Base-by-base conservation (phyloP, 2,329 filamentous ascomycete species). In the Ampelomyces quisqualis region DNA sequence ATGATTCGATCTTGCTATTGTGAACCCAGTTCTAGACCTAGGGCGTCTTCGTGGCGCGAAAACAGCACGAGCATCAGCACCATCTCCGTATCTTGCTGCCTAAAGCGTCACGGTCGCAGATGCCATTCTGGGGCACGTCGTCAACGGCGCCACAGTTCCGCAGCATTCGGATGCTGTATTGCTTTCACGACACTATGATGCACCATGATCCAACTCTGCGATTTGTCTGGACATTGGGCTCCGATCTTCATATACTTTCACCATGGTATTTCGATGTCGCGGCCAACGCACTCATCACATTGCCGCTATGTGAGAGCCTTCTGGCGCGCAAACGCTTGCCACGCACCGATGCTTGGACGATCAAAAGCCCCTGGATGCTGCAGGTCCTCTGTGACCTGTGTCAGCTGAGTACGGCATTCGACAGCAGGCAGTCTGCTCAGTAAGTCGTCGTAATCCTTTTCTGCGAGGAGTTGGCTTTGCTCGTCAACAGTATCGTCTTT, bases 91-190 rank as follows among this genome's bases (percentile, higher is more conserved):
- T 43, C 46, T 57, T 34, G 41, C 47, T 38, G 44, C 34, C 21
- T 42, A 37, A 43, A 51, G 51, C 49, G 51, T 58, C 50, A 51
- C 51, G 45, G 47, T 35, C 24, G 40, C 49, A 40, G 43, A 38
- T 47, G 46, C 53, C 40, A 49, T 45, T 54, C 47, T 43, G 49
- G 53, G 51, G 53, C 35, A 49, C 38, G 44, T 45, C 57, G 53
- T 52, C 51, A 55, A 51, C 44, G 55, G 45, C 60, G 64, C 64
- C 65, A 67, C 57, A 48, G 63, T 67, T 39, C 34, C 56, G 65
- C 63, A 57, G 55, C 56, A 62, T 60, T 34, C 40, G 30, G 33
- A 53, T 60, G 43, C 53, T 42, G 47, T 62, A 56, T 60, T 56
- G 55, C 58, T 52, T 59, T 45, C 40, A 55, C 43, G 42, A 45